These are phyloP conservation scores for Striga hermonthica DNA, from an alignment of 305 asterid species.

Conservation along the genomic window DNA sequence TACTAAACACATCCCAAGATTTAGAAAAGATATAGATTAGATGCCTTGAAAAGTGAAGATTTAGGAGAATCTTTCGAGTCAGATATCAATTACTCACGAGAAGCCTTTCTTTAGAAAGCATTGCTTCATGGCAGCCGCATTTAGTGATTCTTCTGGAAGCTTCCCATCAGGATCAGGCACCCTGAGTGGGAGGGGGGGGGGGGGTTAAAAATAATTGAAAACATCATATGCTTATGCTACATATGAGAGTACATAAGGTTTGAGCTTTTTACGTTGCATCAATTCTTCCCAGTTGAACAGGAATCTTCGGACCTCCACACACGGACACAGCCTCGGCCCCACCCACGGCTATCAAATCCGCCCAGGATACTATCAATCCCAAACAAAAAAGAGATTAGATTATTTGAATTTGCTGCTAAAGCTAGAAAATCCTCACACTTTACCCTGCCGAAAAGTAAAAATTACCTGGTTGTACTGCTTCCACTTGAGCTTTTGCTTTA, in stretches of 20 bases:
- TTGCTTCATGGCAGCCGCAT: conserved; percentile 60
- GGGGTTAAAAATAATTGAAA: not conserved
- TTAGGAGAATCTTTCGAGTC: conserved; percentile 1
- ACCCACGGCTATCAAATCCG: conserved; percentile 83
- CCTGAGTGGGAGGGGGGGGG: conserved; percentile 38
- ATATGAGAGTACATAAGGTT: conserved; percentile 22
- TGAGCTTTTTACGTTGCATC: conserved; percentile 56
- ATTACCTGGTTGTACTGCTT: conserved; percentile 55
- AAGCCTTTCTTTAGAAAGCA: conserved; percentile 73
- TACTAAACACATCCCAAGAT: too few relatives aligned
- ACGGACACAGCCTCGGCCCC: conserved; percentile 85
- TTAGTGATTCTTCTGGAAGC: conserved; percentile 81
- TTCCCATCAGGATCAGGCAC: conserved; percentile 83
- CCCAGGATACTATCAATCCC: conserved; percentile 73
- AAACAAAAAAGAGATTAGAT: conserved; percentile 34
- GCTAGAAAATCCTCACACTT: conserved; percentile 17
- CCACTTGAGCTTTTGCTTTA: conserved; percentile 69
- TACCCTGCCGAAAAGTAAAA: conserved; percentile 2
- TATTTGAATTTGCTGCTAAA: conserved; percentile 16
- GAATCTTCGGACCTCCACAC: conserved; percentile 86
- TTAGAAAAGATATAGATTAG: too few relatives aligned
- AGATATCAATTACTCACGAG: conserved; percentile 55
- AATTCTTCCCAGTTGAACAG: conserved; percentile 68
- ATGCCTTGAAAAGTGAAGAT: conserved; percentile 6
- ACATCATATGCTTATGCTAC: not conserved